Base-by-base conservation (phyloP, 2,329 filamentous ascomycete genomes). In the Stagonosporopsis tanaceti region DNA sequence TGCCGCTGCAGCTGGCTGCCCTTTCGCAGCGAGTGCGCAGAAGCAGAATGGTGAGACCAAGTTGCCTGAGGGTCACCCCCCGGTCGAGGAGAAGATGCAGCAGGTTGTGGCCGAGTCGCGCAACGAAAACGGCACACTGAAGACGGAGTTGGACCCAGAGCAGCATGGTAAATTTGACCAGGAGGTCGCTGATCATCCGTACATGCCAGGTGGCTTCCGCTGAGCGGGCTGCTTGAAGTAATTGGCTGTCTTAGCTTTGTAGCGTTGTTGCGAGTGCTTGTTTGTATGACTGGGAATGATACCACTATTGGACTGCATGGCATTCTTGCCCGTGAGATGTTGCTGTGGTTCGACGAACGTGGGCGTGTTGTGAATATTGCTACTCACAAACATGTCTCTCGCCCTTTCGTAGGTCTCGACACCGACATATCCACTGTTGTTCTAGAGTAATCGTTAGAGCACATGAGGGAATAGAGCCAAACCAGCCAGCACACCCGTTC, bases 61-160 rank as follows among this genome's bases (percentile, higher is more conserved):
- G 41, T 17, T 59, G 14, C 50, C 56, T 5, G 56, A 47, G 17
- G 56, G 46, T 9, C 56, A 54, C 15, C 40, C 50, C 24, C 30
- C 30, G 24, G 37, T 59, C 20, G 50, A 54, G 20, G 56, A 54
- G 35, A 50, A 53, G 50, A 50, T 41, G 22, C 38, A 52, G 30
- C 37, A 52, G 42, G 32, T 57, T 24, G 47, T 57, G 11, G 41
- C 47, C 15, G 42, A 44, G 47, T 52, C 47, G 28, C 37, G 53
- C 11, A 52, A 30, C 14, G 38, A 47, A 15, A 47, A 52, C 6
- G 47, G 46, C 2, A 52, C 47, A 11, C 28, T 57, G 27, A 57
- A 48, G 54, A 57, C 54, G n/a, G 48, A 45, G 20, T 48, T 57
- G 39, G 54, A 57, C 27, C 54, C 54, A 40, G 54, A 57, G 42